Percentiles rank a stretch among this genome's conserved stretches.
These are phyloP conservation scores for Eucalyptus sp. DNA, from an alignment of 345 rosid species.

Conservation along the genomic window DNA sequence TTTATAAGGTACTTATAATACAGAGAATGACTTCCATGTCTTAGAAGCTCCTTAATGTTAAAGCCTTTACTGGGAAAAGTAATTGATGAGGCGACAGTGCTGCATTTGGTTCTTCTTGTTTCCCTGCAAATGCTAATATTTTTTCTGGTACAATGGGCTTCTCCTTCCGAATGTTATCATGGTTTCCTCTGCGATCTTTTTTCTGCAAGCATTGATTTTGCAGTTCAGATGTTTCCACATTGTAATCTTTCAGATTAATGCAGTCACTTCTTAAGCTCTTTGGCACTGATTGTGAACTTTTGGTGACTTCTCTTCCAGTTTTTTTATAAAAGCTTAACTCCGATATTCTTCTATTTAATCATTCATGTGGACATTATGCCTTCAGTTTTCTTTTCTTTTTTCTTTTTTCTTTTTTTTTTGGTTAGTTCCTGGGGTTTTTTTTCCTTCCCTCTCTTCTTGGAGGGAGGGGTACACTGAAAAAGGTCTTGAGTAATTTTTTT, in stretches of 20 bases:
- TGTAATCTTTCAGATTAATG: neutral
- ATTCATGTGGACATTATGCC: neutral
- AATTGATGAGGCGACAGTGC: neutral
- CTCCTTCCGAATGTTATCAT: neutral
- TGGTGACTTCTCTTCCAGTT: neutral
- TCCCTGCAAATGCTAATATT: neutral
- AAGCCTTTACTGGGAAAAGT: neutral
- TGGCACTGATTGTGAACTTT: neutral
- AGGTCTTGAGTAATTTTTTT: neutral
- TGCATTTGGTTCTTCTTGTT: neutral
- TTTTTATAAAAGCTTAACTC: neutral
- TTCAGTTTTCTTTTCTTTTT: neutral
- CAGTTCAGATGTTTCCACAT: neutral
- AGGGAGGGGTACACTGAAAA: neutral
- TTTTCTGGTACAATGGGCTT: neutral
- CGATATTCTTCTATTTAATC: neutral
- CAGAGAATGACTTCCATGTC: neutral
- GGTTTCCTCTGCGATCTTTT: neutral
- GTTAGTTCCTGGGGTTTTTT: neutral
- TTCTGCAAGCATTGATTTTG: neutral
- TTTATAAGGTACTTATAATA: slow-evolving; percentile 54
- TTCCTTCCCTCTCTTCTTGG: neutral
- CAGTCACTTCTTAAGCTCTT: neutral
- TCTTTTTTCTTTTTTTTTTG: neutral
- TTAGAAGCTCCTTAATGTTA: neutral